Evolutionary conservation across 2,329 filamentous ascomycete genomes (phyloP), one percentile per base, ranked within the genome.

Genomic region (Ampelomyces quisqualis): DNA sequence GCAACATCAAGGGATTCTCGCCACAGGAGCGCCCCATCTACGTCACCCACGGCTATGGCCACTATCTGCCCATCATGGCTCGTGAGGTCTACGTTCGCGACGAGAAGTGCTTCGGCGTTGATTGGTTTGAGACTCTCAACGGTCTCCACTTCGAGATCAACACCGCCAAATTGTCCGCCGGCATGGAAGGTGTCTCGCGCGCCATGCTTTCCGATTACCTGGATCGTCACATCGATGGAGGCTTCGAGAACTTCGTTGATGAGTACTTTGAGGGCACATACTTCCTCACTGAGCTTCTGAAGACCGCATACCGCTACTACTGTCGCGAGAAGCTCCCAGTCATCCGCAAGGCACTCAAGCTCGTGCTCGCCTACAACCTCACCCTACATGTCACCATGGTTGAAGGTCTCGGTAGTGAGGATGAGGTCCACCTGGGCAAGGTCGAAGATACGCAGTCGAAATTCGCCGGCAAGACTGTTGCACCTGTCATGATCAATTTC

Each of bases 401-500:
- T 18, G 89, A 96, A 72, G 89, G 88, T 54, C 80, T 93, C 45
- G 87, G 88, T 17, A 84, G 88, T 14, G 84, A 88, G 10, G 89
- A 95, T 79, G 82, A 89, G 49, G 73, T 77, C 17, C 77, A 90
- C 64, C 78, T 87, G 39, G 91, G 90, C 51, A 85, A 88, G 73
- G 91, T 97, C 51, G 83, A 91, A 36, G 87, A 93, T 60, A 82
- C 88, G 60, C 81, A 85, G 38, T 95, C 89, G 53, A 93, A 88
- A 67, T 96, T 86, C 77, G 85, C 80, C 58, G 90, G 90, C 62
- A 91, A 91, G 76, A 90, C 86, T 23, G 84, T 95, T 49, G 91
- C 91, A 11, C 91, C 91, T 9, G 90, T 96, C 65, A 95, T 97
- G 90, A 94, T 97, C 80, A 97, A 96, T 77, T 96, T 96, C 81